Percentiles rank a stretch among this genome's conserved stretches.
These are phyloP conservation scores for Hypoxylon trugodes DNA, from an alignment of 495 filamentous ascomycete species.

Conservation along the genomic window DNA sequence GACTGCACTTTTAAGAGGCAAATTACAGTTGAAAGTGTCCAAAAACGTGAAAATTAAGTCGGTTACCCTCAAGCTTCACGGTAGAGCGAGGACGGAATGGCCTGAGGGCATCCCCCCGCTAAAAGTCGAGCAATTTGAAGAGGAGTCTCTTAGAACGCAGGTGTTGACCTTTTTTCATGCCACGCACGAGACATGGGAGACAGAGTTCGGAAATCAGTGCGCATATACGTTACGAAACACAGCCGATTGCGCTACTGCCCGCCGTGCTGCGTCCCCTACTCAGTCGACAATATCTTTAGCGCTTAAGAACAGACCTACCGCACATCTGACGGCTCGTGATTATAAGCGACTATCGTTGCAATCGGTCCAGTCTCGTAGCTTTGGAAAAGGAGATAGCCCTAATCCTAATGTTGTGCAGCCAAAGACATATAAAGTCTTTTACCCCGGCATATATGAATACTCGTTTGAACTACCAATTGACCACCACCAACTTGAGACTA, in stretches of 20 bases:
- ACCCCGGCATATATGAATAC: conserved; percentile 91
- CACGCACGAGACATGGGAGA: conserved; percentile 62
- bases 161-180: conserved; percentile 87
- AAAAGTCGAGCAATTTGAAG: conserved; percentile 85
- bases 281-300: conserved; percentile 39
- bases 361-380: conserved; percentile 83
- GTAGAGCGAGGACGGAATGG: conserved; percentile 92
- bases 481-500: conserved; percentile 89
- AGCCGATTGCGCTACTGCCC: conserved; percentile 25
- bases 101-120: conserved; percentile 95
- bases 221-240: conserved; percentile 50
- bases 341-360: conserved; percentile 76
- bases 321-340: conserved; percentile 56
- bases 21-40: conserved; percentile 79
- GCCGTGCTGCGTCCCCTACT: conserved; percentile 27
- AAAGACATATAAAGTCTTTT: conserved; percentile 89
- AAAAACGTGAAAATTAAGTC: conserved; percentile 96
- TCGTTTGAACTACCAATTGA: conserved; percentile 95
- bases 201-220: conserved; percentile 69
- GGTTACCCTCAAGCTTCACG: conserved; percentile 86
- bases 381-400: conserved; percentile 78
- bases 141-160: conserved; percentile 77
- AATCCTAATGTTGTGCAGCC: conserved; percentile 71
- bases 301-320: conserved; percentile 32
- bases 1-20: conserved; percentile 86